Base-by-base conservation (phyloP, 2,329 filamentous ascomycete species). In the Neonectria hederae region DNA sequence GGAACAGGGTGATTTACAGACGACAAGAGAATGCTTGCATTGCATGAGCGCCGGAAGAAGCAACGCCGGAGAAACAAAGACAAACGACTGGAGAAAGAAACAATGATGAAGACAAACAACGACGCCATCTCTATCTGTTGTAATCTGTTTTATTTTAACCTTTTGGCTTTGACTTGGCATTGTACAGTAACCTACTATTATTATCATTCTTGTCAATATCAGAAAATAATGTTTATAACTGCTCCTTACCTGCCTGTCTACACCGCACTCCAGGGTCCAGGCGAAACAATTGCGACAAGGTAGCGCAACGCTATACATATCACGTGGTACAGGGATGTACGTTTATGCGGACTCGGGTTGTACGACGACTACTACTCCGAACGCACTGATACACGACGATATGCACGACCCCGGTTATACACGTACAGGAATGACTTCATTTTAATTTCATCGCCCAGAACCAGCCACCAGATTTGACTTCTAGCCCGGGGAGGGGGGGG, bases 161-260 rank as follows among this genome's bases (percentile, higher is more conserved):
- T 21, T 28, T n/a, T 1, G 10, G 11, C 13, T 19, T 22, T 35
- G 19, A 14, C 48, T 51, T 32, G n/a, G 48, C n/a, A 32, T 51
- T 51, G 48, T 51, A 35, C 10, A 51, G 48, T 51, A 51, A 28
- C 38, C 14, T 40, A 40, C 28, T 51, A 51, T 51, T 32, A 21
- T 51, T 51, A 32, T 51, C 10, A 32, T 14, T 51, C n/a, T 21
- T 51, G 28, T 51, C 30, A 21, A 51, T 51, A 32, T 8, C 43
- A 6, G 30, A 51, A 32, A 51, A 35, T 17, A 14, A 51, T 51
- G 14, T 32, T 51, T 19, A 51, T 10, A 30, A 51, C 35, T 42
- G 38, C 38, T 38, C 17, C 38, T 21, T n/a, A 38, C 14, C 35
- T 38, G 8, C 35, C 14, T 35, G 32, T 13, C 32, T 38, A n/a